These are phyloP conservation scores for Amoebophrya sp. DNA, from an alignment of 169 alveolate species.

Conservation along the genomic window DNA sequence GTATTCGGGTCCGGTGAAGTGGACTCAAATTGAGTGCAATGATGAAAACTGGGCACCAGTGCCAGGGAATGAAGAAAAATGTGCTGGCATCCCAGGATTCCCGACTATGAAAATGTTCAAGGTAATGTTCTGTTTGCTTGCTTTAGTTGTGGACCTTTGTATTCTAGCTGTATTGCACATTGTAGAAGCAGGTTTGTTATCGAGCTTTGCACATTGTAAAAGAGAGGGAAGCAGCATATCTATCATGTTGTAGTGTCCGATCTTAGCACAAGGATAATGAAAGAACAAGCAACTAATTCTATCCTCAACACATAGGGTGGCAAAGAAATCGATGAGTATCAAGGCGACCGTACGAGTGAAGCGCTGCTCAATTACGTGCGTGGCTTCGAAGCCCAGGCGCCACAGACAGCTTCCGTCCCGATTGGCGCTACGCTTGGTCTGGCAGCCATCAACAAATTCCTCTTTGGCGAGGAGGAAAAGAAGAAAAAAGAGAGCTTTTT, in stretches of 20 bases:
- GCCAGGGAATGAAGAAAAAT: neutral
- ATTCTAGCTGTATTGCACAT: too few species aligned
- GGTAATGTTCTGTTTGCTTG: too few species aligned
- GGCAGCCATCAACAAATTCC: neutral
- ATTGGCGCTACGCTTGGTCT: neutral
- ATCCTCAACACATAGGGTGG: too few species aligned
- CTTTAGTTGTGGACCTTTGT: too few species aligned
- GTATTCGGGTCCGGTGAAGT: neutral
- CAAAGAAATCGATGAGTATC: neutral
- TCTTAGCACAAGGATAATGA: too few species aligned
- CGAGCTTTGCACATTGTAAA: too few species aligned
- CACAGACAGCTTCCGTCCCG: neutral
- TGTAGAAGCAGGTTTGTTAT: too few species aligned
- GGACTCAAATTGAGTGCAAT: neutral
- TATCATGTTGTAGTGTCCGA: too few species aligned
- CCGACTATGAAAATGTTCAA: neutral
- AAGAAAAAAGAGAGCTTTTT: neutral
- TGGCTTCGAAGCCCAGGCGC: neutral
- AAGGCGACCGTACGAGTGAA: neutral
- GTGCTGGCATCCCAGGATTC: neutral
- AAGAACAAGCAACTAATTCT: too few species aligned
- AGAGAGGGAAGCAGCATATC: too few species aligned
- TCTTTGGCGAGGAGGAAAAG: neutral
- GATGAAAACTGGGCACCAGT: neutral
- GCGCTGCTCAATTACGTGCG: neutral